Base-by-base conservation (phyloP, 2,329 filamentous ascomycete genomes). In the Nectriaceae sp. region DNA sequence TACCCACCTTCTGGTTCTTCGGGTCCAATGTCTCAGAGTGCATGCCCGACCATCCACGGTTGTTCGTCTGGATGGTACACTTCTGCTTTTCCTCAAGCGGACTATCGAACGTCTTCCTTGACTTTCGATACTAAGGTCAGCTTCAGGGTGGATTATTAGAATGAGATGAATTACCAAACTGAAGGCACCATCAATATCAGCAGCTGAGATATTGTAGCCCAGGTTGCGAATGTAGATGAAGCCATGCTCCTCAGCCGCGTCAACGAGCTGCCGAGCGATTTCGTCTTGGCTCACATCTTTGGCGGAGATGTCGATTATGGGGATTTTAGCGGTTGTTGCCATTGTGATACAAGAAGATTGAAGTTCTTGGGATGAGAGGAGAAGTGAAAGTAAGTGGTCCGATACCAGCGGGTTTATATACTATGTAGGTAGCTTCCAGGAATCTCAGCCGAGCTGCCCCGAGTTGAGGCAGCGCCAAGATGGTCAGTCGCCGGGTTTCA, bases 31-130 rank as follows among this genome's bases (percentile, higher is more conserved):
- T 93, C 72, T 99, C 93, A 11, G 84, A 83, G 62, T 93, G 88
- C 88, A 96, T 92, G 15, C 84, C 84, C 2, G 88, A 83, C 91
- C 92, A 99, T 50, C 93, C 94, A 36, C 85, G 83, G 65, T 97
- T 97, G 74, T 94, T 78, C 21, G 84, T 83, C 60, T 84, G 78
- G 54, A 97, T 96, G 11, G 80, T 81, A 64, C 86, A 96, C 62
- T 75, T 73, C 51, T 84, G 73, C 69, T 96, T 97, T 55, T 91
- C 87, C 51, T 85, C 81, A 0, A 76, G 47, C 0, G 90, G 84
- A 11, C 85, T 82, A 21, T 64, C 64, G 70, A 97, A 96, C 62
- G 95, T 88, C 42, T 79, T 77, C 58, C 77, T 80, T 20, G 87
- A 89, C 88, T 65, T 43, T 53, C n/a, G n/a, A n/a, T n/a, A 35